A percentile compares a stretch with the other conserved stretches of the same genome.
Evolutionary conservation across 495 filamentous ascomycete genomes (phyloP).

Genomic region (Penicillium lividum): DNA sequence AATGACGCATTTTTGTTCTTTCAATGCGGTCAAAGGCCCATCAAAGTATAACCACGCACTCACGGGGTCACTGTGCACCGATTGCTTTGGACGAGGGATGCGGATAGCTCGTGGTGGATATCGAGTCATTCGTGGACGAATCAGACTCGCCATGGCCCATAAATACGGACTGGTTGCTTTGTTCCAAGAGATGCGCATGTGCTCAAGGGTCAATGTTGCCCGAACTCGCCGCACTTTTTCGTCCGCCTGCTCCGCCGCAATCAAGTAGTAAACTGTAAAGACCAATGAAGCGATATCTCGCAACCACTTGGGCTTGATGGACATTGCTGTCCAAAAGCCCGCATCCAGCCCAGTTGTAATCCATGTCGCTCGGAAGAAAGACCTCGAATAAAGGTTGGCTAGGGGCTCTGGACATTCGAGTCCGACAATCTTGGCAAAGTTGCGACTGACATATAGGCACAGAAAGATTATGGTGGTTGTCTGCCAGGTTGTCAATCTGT

Average conservation of each 20-base stretch:
- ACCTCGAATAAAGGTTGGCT: constrained; percentile 87
- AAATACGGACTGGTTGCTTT: constrained; percentile 87
- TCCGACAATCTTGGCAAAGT: constrained; percentile 88
- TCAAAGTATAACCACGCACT: constrained; percentile 94
- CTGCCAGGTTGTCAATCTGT: constrained; percentile 81
- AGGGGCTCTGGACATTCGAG: constrained; percentile 92
- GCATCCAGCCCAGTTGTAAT: constrained; percentile 92
- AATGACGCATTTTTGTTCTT: constrained; percentile 76
- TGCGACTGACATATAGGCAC: constrained; percentile 87
- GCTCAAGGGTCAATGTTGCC: constrained; percentile 82
- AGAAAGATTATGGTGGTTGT: constrained; percentile 83
- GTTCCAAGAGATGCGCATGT: constrained; percentile 93
- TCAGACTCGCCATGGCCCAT: constrained; percentile 61
- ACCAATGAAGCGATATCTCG: constrained; percentile 78
- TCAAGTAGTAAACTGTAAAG: constrained; percentile 85
- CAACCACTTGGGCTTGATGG: constrained; percentile 76
- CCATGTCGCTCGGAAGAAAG: constrained; percentile 99
- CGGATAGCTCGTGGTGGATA: constrained; percentile 79
- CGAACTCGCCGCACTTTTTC: constrained; percentile 95
- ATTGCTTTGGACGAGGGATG: constrained; percentile 76
- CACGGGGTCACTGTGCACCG: constrained; percentile 78
- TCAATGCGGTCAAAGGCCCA: constrained; percentile 74
- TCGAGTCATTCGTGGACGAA: constrained; percentile 75
- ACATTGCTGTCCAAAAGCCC: constrained; percentile 98
- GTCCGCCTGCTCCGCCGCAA: constrained; percentile 91